Percentiles rank a stretch among this genome's conserved stretches.
Conservation (phyloP, 2,329 filamentous ascomycete species). For the Aureobasidium sp. region DNA sequence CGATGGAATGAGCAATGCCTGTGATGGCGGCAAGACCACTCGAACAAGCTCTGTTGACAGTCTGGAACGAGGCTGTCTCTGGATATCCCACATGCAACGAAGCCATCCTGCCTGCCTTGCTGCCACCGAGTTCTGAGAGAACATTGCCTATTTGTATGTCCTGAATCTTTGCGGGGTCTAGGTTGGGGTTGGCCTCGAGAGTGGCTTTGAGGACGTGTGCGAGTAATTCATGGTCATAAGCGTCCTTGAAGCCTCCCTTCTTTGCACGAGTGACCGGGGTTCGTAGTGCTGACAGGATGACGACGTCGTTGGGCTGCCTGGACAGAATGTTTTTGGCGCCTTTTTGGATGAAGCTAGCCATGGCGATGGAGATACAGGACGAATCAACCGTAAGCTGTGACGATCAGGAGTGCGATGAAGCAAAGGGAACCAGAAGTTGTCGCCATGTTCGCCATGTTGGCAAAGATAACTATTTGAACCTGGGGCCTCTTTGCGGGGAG, state of each 20-base stretch:
- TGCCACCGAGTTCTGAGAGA: constrained; percentile 80
- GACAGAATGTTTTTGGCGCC: constrained; percentile 68
- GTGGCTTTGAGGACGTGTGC: constrained; percentile 58
- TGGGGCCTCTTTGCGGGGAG: not conserved
- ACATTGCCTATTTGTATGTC: constrained; percentile 85
- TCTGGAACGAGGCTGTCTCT: constrained; percentile 66
- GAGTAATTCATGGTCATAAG: constrained; percentile 85
- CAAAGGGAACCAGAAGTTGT: not conserved
- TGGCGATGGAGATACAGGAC: not conserved
- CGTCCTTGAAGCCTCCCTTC: constrained; percentile 75
- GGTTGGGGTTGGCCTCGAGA: constrained; percentile 60
- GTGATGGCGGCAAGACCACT: constrained; percentile 71
- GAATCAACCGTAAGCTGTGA: not conserved
- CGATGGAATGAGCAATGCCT: constrained; percentile 63
- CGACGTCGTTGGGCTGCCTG: constrained; percentile 71
- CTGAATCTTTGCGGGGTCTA: constrained; percentile 60
- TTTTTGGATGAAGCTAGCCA: constrained; percentile 15
- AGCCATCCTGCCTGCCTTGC: constrained; percentile 85
- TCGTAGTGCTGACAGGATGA: constrained; percentile 83
- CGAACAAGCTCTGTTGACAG: constrained; percentile 79
- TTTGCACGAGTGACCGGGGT: constrained; percentile 78
- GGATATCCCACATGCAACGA: constrained; percentile 75
- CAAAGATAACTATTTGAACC: constrained; percentile 5
- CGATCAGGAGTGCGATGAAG: not conserved
- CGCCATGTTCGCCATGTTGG: not conserved